A percentile compares a stretch with the other conserved stretches of the same genome.
phyloP scores from a whole-genome alignment of 2,329 filamentous ascomycete genomes.

The Chalaropsis ovoidea region DNA sequence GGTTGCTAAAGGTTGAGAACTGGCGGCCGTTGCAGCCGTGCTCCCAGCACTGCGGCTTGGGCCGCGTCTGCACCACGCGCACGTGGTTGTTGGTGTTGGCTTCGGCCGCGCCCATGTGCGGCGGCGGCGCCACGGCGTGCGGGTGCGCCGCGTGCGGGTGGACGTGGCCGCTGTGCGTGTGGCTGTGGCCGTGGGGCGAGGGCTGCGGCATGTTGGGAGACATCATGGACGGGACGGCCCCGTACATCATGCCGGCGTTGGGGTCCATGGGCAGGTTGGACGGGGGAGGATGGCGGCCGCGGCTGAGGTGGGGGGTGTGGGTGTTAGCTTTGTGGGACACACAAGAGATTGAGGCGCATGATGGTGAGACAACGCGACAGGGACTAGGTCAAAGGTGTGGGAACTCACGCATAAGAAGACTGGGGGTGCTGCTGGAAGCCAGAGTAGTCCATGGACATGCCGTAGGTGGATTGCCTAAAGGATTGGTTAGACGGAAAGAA shows the following conservation, averaged over 20 bases:
- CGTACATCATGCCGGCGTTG: conserved; percentile 23
- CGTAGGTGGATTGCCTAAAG: conserved; percentile 19
- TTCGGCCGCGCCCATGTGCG: conserved; percentile 20
- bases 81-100: conserved; percentile 38
- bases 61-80: conserved; percentile 62
- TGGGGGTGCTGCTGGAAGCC: conserved; percentile 31
- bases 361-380: conserved; percentile 7
- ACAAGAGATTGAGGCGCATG: conserved; percentile 35
- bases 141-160: conserved; percentile 19
- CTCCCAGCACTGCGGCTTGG: conserved; percentile 95
- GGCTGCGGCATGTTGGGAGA: conserved; percentile 23
- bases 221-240: conserved; percentile 24
- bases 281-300: conserved; percentile 19
- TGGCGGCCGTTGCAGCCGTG: conserved; percentile 92
- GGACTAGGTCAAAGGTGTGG: conserved; percentile 28
- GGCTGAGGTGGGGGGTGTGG: conserved; percentile 25
- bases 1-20: conserved; percentile 93
- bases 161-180: conserved; percentile 34
- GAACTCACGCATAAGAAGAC: conserved; percentile 38
- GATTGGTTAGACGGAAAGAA: conserved; percentile 6
- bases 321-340: conserved; percentile 28
- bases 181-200: conserved; percentile 22
- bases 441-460: conserved; percentile 27
- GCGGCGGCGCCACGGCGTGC: conserved; percentile 19
- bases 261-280: conserved; percentile 22